Base-by-base conservation (phyloP, 2,329 filamentous ascomycete species). In the Fusarium euwallaceae region DNA sequence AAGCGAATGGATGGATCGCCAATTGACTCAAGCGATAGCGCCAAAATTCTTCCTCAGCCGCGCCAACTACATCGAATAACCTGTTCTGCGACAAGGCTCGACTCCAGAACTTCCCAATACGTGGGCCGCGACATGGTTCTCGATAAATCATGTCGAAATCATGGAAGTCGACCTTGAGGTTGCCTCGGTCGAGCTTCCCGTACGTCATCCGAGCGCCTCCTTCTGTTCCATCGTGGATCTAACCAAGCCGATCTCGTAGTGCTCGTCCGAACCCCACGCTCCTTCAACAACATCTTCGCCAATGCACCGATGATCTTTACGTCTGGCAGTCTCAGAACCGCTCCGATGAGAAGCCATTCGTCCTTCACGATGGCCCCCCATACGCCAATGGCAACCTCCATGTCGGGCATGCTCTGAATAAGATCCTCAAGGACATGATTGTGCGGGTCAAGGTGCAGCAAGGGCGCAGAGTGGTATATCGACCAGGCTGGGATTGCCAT, bases 401-500 rank as follows among this genome's bases (percentile, higher is more conserved):
- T 80, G 91, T 97, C 70, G 97, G 97, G 4, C 97, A 99, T 86
- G 95, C 97, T 39, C 86, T 99, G 80, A 99, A 99, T 84, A 99
- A 99, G 85, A 93, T 98, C 77, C 87, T 98, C 69, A 99, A 99
- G 86, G 97, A 99, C 83, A 94, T 98, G 79, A 94, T 97, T 71
- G 88, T 95, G 77, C 91, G 97, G 45, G 91, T 93, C 71, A 92
- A 98, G 84, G 86, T 98, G 70, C 91, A 94, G 70, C 89, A 92
- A 80, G 97, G 88, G 77, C 78, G 77, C 79, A 88, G 90, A 72
- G 92, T 98, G 37, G 88, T 91, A 43, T 99, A 97, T 80, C 88
- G 95, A 17, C 97, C 97, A 3, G 96, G 97, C 55, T 99, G 97
- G 97, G 97, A 99, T 82, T 99, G 97, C 76, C 97, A 99, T 86